These are phyloP conservation scores for Suillus luteus DNA, from an alignment of 768 basidiomycete genomes.

Conservation along the genomic window DNA sequence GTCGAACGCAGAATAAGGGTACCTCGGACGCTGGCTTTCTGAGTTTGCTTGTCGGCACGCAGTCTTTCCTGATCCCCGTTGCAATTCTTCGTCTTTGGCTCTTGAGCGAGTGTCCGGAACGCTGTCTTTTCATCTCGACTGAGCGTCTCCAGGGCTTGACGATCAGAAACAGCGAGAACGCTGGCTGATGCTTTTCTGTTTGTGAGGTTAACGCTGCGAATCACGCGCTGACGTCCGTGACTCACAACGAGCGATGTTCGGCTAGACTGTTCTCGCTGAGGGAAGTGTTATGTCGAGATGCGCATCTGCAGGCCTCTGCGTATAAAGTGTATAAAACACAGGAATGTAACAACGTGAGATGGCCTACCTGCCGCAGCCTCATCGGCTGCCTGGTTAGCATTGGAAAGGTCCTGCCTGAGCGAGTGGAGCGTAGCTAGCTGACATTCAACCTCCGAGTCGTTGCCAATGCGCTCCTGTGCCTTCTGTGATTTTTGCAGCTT, in stretches of 20 bases:
- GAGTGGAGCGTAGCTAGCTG: constrained; percentile 53
- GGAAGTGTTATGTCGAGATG: constrained; percentile 73
- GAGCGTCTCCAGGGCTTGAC: constrained; percentile 81
- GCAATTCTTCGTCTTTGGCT: constrained; percentile 68
- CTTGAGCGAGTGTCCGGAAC: constrained; percentile 59
- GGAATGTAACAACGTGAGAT: neutral
- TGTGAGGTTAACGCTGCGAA: neutral
- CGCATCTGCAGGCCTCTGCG: constrained; percentile 39
- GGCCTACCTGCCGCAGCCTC: constrained; percentile 54
- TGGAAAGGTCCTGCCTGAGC: constrained; percentile 65
- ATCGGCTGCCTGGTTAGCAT: constrained; percentile 41
- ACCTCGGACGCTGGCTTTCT: constrained; percentile 60
- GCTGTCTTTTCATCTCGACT: constrained; percentile 81
- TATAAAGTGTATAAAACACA: constrained; percentile 2
- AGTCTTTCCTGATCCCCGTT: constrained; percentile 58
- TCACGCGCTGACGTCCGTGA: constrained; percentile 18
- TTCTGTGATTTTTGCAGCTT: constrained; percentile 73
- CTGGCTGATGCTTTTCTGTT: constrained; percentile 78
- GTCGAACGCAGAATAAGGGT: constrained; percentile 15
- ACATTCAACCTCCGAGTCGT: constrained; percentile 48
- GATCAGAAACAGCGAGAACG: constrained; percentile 80
- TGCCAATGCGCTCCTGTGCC: constrained; percentile 61
- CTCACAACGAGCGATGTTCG: no score
- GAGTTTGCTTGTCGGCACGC: constrained; percentile 44
- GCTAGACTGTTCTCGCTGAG: constrained; percentile 33